Evolutionary conservation across 139 green algal species (phyloP), one percentile per base, ranked within the genome.

Genomic region (Coelastrella sp.): DNA sequence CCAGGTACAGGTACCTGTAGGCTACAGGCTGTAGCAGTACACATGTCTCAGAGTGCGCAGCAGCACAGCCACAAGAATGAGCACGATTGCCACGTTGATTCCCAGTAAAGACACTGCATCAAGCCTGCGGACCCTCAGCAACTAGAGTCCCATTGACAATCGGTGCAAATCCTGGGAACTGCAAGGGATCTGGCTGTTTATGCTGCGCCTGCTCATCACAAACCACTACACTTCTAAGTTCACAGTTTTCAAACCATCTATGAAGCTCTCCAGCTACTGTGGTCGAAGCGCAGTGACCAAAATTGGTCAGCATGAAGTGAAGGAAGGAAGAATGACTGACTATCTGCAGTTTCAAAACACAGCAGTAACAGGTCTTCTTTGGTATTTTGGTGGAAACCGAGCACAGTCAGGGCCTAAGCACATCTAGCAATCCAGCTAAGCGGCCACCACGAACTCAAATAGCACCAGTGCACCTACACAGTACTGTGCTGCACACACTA

Each of bases 271-370:
- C 83, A 60, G 91, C 83, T 5, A 94, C 84, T 59, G 17, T 7
- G 2, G 78, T 73, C 11, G 83, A 82, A 6, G 78, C 79, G 7
- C 87, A 20, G 14, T 75, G 57, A 19, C 90, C 92, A 74, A 90
- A 93, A 65, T 93, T 93, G 73, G 76, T 81, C 84, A 94, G 74
- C 87, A 92, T 90, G 79, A 90, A 93, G 90, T 92, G 92, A 32
- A 94, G 73, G 84, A 94, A 93, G 57, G 77, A 90, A 13, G 66
- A 88, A 78, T 94, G 92, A 14, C 86, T 91, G 23, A 94, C 92
- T 7, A 94, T 58, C 84, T 89, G 84, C 84, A 87, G 32, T 47
- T 47, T 16, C 64, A 87, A 74, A 16, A 61, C 32, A 19, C 81
- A 78, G 23, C 74, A 80, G 22, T 23, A 71, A 20, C 11, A 71